Percentiles rank a stretch among this genome's conserved stretches.
These are phyloP conservation scores for Suillus discolor DNA, from an alignment of 768 basidiomycete species.

Conservation along the genomic window DNA sequence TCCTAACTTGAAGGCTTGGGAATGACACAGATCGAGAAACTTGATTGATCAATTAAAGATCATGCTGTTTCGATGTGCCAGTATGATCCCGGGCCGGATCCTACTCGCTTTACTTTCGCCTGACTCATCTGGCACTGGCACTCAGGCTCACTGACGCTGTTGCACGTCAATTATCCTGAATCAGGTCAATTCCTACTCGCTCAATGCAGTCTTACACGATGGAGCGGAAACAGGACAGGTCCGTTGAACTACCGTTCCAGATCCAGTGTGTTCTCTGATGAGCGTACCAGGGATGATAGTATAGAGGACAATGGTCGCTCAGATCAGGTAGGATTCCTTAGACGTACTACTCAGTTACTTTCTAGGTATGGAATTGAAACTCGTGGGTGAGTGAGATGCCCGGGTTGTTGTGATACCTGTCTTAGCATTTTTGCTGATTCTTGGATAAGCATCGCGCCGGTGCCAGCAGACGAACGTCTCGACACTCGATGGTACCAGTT, in stretches of 20 bases:
- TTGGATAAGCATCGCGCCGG: not conserved
- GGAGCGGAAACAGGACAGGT: not conserved
- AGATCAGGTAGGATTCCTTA: not conserved
- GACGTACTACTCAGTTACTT: not conserved
- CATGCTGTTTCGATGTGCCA: not conserved
- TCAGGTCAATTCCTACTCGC: not conserved
- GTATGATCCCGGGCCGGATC: not conserved
- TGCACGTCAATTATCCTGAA: not conserved
- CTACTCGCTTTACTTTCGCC: not conserved
- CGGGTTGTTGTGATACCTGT: not conserved
- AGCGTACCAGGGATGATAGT: slow-evolving; percentile 25
- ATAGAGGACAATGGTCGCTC: not conserved
- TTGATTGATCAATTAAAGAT: not conserved
- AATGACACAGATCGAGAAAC: not conserved
- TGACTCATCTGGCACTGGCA: too few species aligned
- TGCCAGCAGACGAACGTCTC: not conserved
- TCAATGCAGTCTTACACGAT: not conserved
- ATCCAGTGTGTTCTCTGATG: not conserved
- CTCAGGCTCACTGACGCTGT: not conserved
- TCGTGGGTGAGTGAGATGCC: not conserved
- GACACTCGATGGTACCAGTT: not conserved
- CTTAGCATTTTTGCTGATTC: not conserved
- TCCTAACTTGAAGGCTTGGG: not conserved
- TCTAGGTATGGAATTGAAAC: not conserved
- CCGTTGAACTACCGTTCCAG: not conserved